These are phyloP conservation scores for Kodamaea plutei DNA, from an alignment of 1,139 yeast genomes.

Conservation along the genomic window DNA sequence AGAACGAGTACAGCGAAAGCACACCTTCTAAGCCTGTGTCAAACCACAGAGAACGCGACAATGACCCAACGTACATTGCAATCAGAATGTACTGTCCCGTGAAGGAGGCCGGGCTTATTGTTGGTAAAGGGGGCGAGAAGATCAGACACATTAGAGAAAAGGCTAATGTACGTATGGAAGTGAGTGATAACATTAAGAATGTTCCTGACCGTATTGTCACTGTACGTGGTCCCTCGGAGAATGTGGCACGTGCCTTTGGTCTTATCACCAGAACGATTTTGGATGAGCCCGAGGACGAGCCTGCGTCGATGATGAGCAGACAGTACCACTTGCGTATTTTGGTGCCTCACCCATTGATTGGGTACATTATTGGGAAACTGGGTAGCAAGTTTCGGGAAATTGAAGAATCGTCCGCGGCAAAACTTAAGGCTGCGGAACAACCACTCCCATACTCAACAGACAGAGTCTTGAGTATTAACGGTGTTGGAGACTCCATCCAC, in stretches of 20 bases:
- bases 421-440: slow-evolving; percentile 70
- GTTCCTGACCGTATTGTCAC: slow-evolving; percentile 75
- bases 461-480: slow-evolving; percentile 64
- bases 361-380: slow-evolving; percentile 76
- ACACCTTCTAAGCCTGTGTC: slow-evolving; percentile 19
- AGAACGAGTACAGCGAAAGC: neutral
- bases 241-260: slow-evolving; percentile 82
- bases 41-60: slow-evolving; percentile 35
- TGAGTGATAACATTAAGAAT: slow-evolving; percentile 73
- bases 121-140: slow-evolving; percentile 75
- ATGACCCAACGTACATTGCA: slow-evolving; percentile 58
- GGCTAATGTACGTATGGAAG: slow-evolving; percentile 65
- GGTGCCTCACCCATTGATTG: slow-evolving; percentile 79
- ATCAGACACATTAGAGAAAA: slow-evolving; percentile 63
- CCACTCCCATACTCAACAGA: slow-evolving; percentile 79
- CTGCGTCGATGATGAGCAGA: slow-evolving; percentile 53
- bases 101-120: slow-evolving; percentile 72
- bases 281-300: slow-evolving; percentile 65
- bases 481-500: slow-evolving; percentile 85
- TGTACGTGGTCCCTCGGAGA: slow-evolving; percentile 73
- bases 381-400: slow-evolving; percentile 77
- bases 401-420: slow-evolving; percentile 80
- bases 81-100: slow-evolving; percentile 73
- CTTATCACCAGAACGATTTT: slow-evolving; percentile 62
- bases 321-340: slow-evolving; percentile 58